Evolutionary conservation across 352 stramenopile species (phyloP), one percentile per base, ranked within the genome.

Genomic region (Thalassiosira hispida): DNA sequence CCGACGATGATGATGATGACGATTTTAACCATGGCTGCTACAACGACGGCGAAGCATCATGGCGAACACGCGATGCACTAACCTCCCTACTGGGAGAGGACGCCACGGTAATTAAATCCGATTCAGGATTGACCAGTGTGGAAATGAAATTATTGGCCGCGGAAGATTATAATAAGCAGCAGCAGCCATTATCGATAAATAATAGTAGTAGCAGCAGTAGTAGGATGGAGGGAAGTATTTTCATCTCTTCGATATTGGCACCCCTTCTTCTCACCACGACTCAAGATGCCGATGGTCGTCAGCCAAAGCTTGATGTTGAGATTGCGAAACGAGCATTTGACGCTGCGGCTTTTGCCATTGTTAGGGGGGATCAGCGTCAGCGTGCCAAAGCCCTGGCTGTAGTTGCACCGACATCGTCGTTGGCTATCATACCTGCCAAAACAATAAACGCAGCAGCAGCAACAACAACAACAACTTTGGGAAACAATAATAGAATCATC

Each of bases 261-360:
- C 25, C 27, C 0, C 11, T 47, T 20, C 55, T 47, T 9, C 29
- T 16, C 40, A 49, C 9, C 3, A 49, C 6, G 2, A 49, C 6
- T 49, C 3, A 49, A 4, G n/a, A 49, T 49, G 16, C 6, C n/a
- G n/a, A n/a, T 16, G n/a, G n/a, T 4, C 40, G n/a, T 16, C 4
- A 49, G 11, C 3, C 6, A 16, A 4, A 49, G 40, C 40, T 56
- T 9, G n/a, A 49, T 31, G 35, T 27, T 2, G 57, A 66, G 5
- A 8, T 18, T 27, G 57, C 33, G 14, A 29, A 35, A 16, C 56
- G 47, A 12, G 77, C 77, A n/a, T 85, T 85, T 55, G 47, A 77
- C 49, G 77, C 77, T 16, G 77, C 77, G 12, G 70, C 77, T 0
- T 81, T 60, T 66, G 66, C 77, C 3, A 57, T 81, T 47, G 29